Percentiles rank a stretch among this genome's conserved stretches.
Conservation (phyloP, 78 protist genomes). For the Planoprotostelium fungivorum region DNA sequence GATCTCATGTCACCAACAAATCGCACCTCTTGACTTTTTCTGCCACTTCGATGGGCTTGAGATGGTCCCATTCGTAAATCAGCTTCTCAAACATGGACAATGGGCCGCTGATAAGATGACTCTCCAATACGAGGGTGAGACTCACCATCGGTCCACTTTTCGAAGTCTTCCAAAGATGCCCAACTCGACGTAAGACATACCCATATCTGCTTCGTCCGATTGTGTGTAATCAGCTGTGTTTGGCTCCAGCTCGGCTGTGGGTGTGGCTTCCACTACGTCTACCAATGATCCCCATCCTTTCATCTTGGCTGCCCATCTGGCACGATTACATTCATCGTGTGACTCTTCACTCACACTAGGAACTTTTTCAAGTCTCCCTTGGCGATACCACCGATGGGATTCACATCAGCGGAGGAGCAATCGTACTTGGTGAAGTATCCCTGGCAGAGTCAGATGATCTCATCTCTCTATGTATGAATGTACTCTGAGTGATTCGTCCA, state of each 20-base stretch:
- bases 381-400: slow-evolving; percentile 80
- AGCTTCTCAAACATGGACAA: slow-evolving; percentile 65
- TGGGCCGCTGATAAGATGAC: slow-evolving; percentile 77
- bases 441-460: slow-evolving; percentile 4
- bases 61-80: slow-evolving; percentile 46
- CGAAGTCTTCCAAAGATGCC: slow-evolving; percentile 42
- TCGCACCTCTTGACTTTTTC: slow-evolving; percentile 58
- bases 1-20: background rate
- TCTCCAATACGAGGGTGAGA: too few species aligned
- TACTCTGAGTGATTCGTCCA: slow-evolving; percentile 62
- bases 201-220: slow-evolving; percentile 83
- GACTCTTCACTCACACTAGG: slow-evolving; percentile 4
- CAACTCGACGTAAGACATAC: slow-evolving; percentile 83
- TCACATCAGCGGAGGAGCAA: slow-evolving; percentile 82
- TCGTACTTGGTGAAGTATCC: slow-evolving; percentile 89
- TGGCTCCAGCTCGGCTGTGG: slow-evolving; percentile 91
- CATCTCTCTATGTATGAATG: background rate
- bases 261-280: slow-evolving; percentile 47
- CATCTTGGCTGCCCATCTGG: slow-evolving; percentile 27
- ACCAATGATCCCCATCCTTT: slow-evolving; percentile 3
- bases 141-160: slow-evolving; percentile 34
- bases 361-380: slow-evolving; percentile 58
- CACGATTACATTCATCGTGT: background rate
- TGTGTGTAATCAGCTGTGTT: slow-evolving; percentile 53
- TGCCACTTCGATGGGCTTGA: slow-evolving; percentile 33